Conservation (phyloP, 495 filamentous ascomycete species). For the Talaromyces nanjingensis region DNA sequence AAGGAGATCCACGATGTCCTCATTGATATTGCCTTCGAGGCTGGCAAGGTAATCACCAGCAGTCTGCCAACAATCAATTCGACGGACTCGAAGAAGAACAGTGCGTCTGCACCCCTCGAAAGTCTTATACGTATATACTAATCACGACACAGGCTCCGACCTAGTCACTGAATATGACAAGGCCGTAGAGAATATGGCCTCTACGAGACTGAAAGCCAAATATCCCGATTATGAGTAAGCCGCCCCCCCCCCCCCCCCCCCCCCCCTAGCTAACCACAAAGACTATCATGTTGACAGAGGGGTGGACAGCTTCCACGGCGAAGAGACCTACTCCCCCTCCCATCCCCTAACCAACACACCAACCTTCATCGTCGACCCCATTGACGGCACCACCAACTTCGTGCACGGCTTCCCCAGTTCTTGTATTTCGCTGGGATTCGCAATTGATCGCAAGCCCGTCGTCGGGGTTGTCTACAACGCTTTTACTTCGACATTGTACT, state of each 20-base stretch:
- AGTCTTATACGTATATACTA: conserved; percentile 1
- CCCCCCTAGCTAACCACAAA: background rate
- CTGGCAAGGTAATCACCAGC: conserved; percentile 72
- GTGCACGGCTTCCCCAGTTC: conserved; percentile 75
- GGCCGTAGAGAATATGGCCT: conserved; percentile 72
- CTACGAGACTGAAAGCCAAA: conserved; percentile 47
- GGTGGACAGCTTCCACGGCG: conserved; percentile 57
- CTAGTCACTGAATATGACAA: conserved; percentile 84
- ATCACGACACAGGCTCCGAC: conserved; percentile 53
- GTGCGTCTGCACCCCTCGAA: conserved; percentile 35
- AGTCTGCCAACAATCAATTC: conserved; percentile 60
- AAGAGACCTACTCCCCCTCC: conserved; percentile 75
- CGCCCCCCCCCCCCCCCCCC: no score
- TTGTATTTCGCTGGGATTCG: conserved; percentile 76
- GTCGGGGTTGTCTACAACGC: conserved; percentile 87
- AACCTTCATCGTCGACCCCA: conserved; percentile 85
- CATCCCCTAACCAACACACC: conserved; percentile 57
- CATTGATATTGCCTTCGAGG: conserved; percentile 63
- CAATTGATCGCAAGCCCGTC: conserved; percentile 50
- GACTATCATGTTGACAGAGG: background rate
- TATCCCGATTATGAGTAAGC: conserved; percentile 59
- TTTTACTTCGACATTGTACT: conserved; percentile 60
- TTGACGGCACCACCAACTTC: conserved; percentile 88
- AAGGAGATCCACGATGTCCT: conserved; percentile 77
- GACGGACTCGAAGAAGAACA: conserved; percentile 78